A percentile compares a stretch with the other conserved stretches of the same genome.
Conservation (phyloP, 495 filamentous ascomycete genomes). For the Aspergillus indologenus region DNA sequence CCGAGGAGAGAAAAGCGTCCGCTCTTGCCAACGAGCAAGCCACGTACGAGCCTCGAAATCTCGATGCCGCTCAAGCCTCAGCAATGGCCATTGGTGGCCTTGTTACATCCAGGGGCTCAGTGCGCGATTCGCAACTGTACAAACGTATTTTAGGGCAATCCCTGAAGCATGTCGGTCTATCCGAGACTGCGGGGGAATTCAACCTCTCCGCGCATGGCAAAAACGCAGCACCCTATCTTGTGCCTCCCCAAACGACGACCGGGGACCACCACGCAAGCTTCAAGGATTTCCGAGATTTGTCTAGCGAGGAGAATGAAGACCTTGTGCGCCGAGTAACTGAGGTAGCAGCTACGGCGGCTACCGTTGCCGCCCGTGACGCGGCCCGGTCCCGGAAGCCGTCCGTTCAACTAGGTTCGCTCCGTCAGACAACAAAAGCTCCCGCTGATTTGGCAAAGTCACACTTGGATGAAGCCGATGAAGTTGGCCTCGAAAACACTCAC, state of each 20-base stretch:
- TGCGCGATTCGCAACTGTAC: slow-evolving; percentile 85
- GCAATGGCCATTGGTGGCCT: slow-evolving; percentile 26
- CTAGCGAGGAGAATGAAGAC: slow-evolving; percentile 72
- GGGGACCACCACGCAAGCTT: slow-evolving; percentile 21
- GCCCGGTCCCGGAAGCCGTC: slow-evolving; percentile 50
- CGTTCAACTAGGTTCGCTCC: slow-evolving; percentile 29
- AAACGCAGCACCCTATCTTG: slow-evolving; percentile 58
- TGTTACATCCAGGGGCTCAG: slow-evolving; percentile 33
- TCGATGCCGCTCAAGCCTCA: slow-evolving; percentile 30
- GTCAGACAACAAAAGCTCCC: slow-evolving; percentile 28
- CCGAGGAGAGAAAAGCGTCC: slow-evolving; percentile 76
- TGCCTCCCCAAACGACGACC: slow-evolving; percentile 53
- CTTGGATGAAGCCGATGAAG: slow-evolving; percentile 42
- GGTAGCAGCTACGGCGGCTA: slow-evolving; percentile 86
- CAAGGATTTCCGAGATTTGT: slow-evolving; percentile 55
- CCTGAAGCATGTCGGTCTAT: slow-evolving; percentile 70
- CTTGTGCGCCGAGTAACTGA: slow-evolving; percentile 83
- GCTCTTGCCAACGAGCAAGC: slow-evolving; percentile 37
- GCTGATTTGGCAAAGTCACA: slow-evolving; percentile 27
- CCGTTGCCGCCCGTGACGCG: slow-evolving; percentile 82
- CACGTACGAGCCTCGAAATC: slow-evolving; percentile 41
- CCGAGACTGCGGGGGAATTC: slow-evolving; percentile 45
- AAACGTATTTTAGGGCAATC: slow-evolving; percentile 92
- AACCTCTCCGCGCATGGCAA: slow-evolving; percentile 22
- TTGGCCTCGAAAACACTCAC: slow-evolving; percentile 37